Conservation (phyloP, 331 rosid species). For the Dryas integrifolia region DNA sequence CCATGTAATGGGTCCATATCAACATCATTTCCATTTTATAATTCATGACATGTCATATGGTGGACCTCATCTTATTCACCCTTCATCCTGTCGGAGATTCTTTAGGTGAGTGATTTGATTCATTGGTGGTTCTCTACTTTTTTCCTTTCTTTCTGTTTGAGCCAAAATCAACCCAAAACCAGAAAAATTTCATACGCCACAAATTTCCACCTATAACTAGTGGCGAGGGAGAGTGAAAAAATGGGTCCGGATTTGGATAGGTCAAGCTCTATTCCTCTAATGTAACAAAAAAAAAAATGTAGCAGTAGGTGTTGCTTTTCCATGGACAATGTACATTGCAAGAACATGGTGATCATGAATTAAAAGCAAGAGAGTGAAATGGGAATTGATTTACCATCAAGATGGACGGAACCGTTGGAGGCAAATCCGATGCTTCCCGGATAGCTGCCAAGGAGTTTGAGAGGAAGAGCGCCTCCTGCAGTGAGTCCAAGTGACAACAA, state of each 20-base stretch:
- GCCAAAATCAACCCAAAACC: constrained; percentile 3
- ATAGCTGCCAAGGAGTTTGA: constrained; percentile 74
- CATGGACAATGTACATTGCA: constrained; percentile 1
- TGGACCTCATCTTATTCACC: constrained; percentile 13
- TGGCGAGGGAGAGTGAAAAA: no score
- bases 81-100: constrained; percentile 16
- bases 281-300: no score
- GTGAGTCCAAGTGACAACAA: constrained; percentile 67
- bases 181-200: neutral
- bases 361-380: neutral
- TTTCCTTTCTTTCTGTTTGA: neutral
- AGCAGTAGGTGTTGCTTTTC: neutral
- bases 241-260: no score
- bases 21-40: constrained; percentile 17
- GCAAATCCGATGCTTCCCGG: constrained; percentile 88
- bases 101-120: constrained; percentile 25
- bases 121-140: constrained; percentile 20
- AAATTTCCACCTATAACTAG: no score
- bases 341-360: neutral
- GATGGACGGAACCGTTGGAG: constrained; percentile 81
- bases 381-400: constrained; percentile 62
- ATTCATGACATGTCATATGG: constrained; percentile 2
- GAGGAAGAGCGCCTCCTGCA: constrained; percentile 50
- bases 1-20: constrained; percentile 11
- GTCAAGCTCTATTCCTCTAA: no score